Evolutionary conservation across 73 alveolate species (phyloP).

Genomic region (Paramecium primaurelia): DNA sequence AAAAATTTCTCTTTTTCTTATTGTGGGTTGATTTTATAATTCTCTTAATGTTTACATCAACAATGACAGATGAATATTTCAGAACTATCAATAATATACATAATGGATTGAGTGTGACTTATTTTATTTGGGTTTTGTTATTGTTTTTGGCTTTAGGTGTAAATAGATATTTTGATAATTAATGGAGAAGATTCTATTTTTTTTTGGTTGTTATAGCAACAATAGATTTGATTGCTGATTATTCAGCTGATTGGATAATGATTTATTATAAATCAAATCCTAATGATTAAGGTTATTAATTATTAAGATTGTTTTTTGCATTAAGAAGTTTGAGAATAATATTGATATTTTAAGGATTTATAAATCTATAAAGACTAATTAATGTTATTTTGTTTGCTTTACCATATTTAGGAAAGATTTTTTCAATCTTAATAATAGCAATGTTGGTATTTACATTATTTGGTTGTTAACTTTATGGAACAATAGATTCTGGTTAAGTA

Average conservation of each 20-base stretch:
- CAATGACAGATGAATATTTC: neutral
- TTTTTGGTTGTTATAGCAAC: neutral
- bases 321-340: slow-evolving; percentile 18
- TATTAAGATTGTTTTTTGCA: neutral
- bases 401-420: neutral
- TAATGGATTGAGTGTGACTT: neutral
- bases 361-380: neutral
- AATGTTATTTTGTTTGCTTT: neutral
- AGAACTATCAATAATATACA: neutral
- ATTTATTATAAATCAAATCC: neutral
- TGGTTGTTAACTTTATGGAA: slow-evolving; percentile 9
- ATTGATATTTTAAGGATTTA: slow-evolving; percentile 6
- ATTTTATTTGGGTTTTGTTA: neutral
- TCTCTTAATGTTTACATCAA: neutral
- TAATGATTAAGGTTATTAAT: neutral
- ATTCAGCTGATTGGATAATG: neutral
- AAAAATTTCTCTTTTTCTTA: neutral
- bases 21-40: neutral
- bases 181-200: slow-evolving; percentile 20
- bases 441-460: neutral
- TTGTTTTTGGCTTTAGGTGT: neutral
- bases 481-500: slow-evolving; percentile 24
- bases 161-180: slow-evolving; percentile 21
- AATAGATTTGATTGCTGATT: neutral
- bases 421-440: neutral